Base-by-base conservation (phyloP, 1,284 basidiomycete species). In the Earliella scabrosa region DNA sequence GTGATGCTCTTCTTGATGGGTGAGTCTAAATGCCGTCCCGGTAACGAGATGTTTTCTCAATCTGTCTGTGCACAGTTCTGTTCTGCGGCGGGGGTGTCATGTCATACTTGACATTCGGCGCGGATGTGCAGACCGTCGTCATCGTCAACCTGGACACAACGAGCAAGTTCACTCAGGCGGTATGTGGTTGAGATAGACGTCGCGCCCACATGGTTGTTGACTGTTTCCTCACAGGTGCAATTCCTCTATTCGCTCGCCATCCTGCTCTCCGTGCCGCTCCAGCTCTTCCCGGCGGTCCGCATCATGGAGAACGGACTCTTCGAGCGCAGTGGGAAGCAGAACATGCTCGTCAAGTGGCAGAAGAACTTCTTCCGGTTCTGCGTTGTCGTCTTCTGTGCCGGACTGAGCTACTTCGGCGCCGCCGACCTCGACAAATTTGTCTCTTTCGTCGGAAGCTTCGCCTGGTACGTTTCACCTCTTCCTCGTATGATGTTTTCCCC, bases 301-400 rank as follows among this genome's bases (percentile, higher is more conserved):
- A 98, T 99, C 70, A 86, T 99, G 76, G 97, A 99, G 79, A 97
- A 97, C 66, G 96, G 93, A 2, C 69, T 99, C n/a, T 98, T 99
- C 72, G 84, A 86, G 49, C 86, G 85, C 49, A 97, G 95, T 66
- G 97, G 98, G 60, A 93, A 94, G 73, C 79, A 64, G 34, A 75
- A 88, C 68, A 59, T 71, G 34, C 76, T 80, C 51, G 86, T 92
- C 68, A 92, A 92, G 70, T 93, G 97, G 94, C 80, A 88, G 67
- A 99, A 99, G 87, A 99, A 99, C 69, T 68, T 83, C 23, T 97
- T 98, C 81, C 82, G 97, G 49, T 90, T 88, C 53, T 70, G 77
- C 13, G 82, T 90, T 56, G 94, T 98, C 34, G 71, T 90, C 56
- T 75, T 87, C 55, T 94, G 92, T 72, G 88, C 89, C 1, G 70